These are phyloP conservation scores for Phialocephala subalpina DNA, from an alignment of 2,329 filamentous ascomycete genomes.

Conservation along the genomic window DNA sequence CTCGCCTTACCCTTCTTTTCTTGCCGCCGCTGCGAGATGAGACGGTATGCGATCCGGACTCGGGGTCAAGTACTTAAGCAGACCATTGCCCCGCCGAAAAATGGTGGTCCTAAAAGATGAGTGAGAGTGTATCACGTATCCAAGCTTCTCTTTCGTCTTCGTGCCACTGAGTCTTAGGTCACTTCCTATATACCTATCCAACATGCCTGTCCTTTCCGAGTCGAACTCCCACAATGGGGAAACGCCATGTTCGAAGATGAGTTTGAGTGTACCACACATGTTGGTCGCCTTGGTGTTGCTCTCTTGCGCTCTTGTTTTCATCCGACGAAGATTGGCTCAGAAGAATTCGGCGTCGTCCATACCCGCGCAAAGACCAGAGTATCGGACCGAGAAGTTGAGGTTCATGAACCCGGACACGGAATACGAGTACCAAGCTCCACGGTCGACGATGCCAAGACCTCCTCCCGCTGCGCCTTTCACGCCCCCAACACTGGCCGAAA, in stretches of 20 bases:
- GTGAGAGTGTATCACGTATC: conserved; percentile 7
- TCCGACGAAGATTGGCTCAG: neutral
- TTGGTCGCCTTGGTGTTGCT: conserved; percentile 19
- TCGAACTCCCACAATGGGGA: conserved; percentile 13
- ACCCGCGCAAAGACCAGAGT: neutral
- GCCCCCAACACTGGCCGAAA: conserved; percentile 3
- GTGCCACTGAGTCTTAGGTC: conserved; percentile 16
- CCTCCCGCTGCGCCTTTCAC: conserved; percentile 11
- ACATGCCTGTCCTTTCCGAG: conserved; percentile 27
- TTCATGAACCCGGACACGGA: neutral
- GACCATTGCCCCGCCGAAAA: neutral
- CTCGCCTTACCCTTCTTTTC: neutral
- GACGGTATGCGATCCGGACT: neutral
- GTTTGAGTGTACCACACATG: conserved; percentile 11
- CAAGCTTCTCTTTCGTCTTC: neutral
- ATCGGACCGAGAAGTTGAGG: neutral
- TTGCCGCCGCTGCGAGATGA: neutral
- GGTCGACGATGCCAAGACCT: conserved; percentile 3
- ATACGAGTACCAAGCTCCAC: conserved; percentile 3
- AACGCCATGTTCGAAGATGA: neutral
- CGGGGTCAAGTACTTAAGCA: neutral
- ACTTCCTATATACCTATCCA: conserved; percentile 10
- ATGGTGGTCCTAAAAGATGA: neutral
- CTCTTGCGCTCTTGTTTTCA: neutral
- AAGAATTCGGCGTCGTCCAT: neutral